These are phyloP conservation scores for Theobroma grandiflorum DNA, from an alignment of 441 rosid genomes.

Conservation along the genomic window DNA sequence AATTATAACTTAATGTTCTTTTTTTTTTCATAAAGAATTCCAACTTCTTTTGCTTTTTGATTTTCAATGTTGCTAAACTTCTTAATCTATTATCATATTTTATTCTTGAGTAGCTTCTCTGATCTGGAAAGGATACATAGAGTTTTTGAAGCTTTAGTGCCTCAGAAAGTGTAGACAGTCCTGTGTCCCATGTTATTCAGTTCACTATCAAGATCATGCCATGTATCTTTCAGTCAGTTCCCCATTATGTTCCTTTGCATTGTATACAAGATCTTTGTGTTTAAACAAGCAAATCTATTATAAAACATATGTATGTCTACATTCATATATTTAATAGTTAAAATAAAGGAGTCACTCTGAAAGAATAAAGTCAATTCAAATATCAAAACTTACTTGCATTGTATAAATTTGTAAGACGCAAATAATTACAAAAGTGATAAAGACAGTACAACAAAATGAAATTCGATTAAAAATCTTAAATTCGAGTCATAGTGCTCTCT, in stretches of 20 bases:
- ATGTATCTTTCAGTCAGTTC: constrained; percentile 44
- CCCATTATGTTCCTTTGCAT: constrained; percentile 33
- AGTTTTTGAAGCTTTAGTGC: constrained; percentile 40
- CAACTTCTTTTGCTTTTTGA: constrained; percentile 1
- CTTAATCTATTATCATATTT: constrained; percentile 31
- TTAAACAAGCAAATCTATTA: constrained; percentile 30
- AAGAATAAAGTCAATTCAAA: background rate
- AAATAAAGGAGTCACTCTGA: background rate
- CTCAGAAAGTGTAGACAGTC: constrained; percentile 57
- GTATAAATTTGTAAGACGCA: background rate
- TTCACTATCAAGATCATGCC: constrained; percentile 43
- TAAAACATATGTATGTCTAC: background rate
- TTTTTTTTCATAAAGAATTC: background rate
- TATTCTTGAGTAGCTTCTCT: constrained; percentile 27
- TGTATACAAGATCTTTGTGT: constrained; percentile 31
- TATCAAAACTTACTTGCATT: too few relatives aligned
- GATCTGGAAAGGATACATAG: constrained; percentile 5
- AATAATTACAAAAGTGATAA: background rate
- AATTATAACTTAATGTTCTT: background rate
- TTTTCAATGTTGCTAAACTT: background rate
- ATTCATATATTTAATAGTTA: background rate
- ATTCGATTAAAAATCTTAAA: background rate
- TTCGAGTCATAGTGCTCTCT: background rate
- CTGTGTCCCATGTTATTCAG: constrained; percentile 31
- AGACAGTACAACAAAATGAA: background rate